A percentile compares a stretch with the other conserved stretches of the same genome.
phyloP scores from a whole-genome alignment of 345 rosid species.

The rapeseed (Brassica napus) region DNA sequence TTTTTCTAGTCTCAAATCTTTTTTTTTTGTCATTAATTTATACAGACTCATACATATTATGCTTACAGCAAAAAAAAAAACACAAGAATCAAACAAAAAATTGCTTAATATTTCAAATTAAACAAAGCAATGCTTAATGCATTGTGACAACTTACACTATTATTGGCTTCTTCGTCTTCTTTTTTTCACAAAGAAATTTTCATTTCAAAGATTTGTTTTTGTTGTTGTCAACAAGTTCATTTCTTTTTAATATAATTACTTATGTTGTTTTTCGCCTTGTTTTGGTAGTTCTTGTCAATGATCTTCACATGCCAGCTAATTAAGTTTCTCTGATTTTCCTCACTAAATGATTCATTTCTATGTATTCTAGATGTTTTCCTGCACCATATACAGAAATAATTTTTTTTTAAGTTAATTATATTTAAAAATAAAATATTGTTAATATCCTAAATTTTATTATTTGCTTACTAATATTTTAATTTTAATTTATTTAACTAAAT shows the following conservation, averaged over 20 bases:
- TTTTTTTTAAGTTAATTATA: too few relatives aligned
- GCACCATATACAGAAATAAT: too few relatives aligned
- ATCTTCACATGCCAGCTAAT: not conserved
- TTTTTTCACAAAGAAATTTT: not conserved
- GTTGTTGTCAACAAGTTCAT: constrained; percentile 2
- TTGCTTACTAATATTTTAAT: too few relatives aligned
- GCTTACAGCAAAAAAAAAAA: not conserved
- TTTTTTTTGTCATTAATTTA: too few relatives aligned
- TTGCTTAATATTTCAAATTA: not conserved
- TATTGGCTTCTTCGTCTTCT: not conserved
- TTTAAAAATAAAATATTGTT: too few relatives aligned
- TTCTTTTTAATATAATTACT: not conserved
- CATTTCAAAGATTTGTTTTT: not conserved
- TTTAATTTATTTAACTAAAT: too few relatives aligned
- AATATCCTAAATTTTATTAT: too few relatives aligned
- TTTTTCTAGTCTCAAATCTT: not conserved
- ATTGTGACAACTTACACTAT: constrained; percentile 11
- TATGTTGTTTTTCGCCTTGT: not conserved
- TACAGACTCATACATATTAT: not conserved
- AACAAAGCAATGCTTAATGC: not conserved
- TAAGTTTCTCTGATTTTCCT: not conserved
- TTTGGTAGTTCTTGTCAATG: constrained; percentile 2
- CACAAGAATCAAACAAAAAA: not conserved
- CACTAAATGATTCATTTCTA: not conserved
- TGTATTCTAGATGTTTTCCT: too few relatives aligned